Evolutionary conservation across 1,284 basidiomycete species (phyloP), one percentile per base, ranked within the genome.

Genomic region (Gymnopus androsaceus): DNA sequence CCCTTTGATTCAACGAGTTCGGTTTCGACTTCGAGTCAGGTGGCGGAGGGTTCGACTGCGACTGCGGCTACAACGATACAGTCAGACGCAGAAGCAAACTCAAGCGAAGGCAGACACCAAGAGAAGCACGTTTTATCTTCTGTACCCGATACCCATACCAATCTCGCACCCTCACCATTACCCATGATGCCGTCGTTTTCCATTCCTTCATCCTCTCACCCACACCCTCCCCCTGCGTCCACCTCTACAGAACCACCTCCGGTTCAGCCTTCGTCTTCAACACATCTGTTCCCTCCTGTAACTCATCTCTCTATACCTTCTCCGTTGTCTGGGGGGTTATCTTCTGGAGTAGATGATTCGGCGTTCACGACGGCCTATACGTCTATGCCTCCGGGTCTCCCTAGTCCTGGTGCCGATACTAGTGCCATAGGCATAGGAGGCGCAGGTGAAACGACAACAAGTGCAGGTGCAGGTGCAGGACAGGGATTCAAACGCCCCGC

Each of bases 201-300:
- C 38, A 59, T 58, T 21, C 59, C 59, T 2, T 40, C 49, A 40
- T 85, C 0, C 85, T 86, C 2, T 83, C 87, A 0, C 44, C 27
- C 28, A 31, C 25, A 46, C 3, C 15, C 28, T 30, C n/a, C 44
- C 28, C 44, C 31, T 46, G 19, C 44, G 15, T 17, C 28, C 25
- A 11, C 28, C 3, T n/a, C 14, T 7, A 42, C n/a, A 40, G 17
- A 21, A 25, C 2, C n/a, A 14, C 41, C 14, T 25, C 21, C 8
- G 4, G 23, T n/a, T 25, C 41, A 12, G 17, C 19, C 9, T 23
- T 36, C 33, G 11, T 15, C 31, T 34, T 27, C 40, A 8, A 11
- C n/a, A 14, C 40, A 42, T 42, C 40, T 42, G 7, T 42, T 42
- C n/a, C 40, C 40, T 21, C 19, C 9, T 7, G n/a, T n/a, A n/a